phyloP scores from a whole-genome alignment of 2,329 filamentous ascomycete species.

The Clarireedia sp. region DNA sequence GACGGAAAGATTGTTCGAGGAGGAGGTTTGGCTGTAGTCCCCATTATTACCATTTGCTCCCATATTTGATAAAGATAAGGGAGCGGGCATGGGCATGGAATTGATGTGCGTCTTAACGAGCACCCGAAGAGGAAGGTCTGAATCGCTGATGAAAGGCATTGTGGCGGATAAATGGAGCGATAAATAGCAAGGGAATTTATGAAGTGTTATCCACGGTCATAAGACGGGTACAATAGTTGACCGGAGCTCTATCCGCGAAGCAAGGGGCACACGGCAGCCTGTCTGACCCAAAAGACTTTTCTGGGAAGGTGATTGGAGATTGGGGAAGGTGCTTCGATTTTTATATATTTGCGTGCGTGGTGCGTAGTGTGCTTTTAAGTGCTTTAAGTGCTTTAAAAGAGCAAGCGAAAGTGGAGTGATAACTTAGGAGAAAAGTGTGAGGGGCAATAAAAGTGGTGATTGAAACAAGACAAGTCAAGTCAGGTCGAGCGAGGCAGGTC shows the following conservation, averaged over 20 bases:
- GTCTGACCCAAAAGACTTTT: background rate
- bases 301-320: background rate
- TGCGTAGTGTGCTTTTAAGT: too few species aligned
- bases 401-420: too few species aligned
- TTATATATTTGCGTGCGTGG: background rate
- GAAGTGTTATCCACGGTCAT: background rate
- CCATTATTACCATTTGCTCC: constrained; percentile 11
- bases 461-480: too few species aligned
- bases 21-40: constrained; percentile 10
- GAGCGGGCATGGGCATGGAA: constrained; percentile 13
- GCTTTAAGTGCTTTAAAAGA: too few species aligned
- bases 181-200: background rate
- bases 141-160: constrained; percentile 18
- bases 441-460: too few species aligned
- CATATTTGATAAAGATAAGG: constrained; percentile 19
- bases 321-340: background rate
- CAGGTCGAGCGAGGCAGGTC: too few species aligned
- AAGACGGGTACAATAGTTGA: background rate
- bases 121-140: constrained; percentile 21
- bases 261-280: background rate
- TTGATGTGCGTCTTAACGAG: constrained; percentile 8
- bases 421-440: too few species aligned
- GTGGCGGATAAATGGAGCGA: constrained; percentile 8
- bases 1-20: constrained; percentile 32
- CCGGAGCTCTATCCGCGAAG: background rate